Base-by-base conservation (phyloP, 208 protist genomes). In the Wallacemonas rigidus region DNA sequence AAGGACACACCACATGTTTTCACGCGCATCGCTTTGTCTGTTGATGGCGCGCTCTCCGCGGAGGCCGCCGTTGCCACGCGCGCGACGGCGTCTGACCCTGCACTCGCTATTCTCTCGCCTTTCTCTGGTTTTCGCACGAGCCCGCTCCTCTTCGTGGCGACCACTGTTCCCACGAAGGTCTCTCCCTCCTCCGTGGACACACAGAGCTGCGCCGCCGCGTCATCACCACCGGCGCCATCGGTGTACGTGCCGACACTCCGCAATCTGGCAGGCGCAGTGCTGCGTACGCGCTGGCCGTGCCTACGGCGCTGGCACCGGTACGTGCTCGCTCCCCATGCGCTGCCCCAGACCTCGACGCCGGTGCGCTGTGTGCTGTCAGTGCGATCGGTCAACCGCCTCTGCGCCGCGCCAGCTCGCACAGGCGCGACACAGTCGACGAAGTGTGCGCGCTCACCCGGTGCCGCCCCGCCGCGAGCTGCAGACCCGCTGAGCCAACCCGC, bases 161-260 rank as follows among this genome's bases (percentile, higher is more conserved):
- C 43, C 60, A 36, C 60, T 40, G 8, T 4, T 40, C 3, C 6
- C 36, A 50, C 45, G 45, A 50, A 26, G 26, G 26, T 26, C 0
- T 26, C 26, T 26, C 26, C 26, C 26, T 26, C 26, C 26, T 26
- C 26, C 26, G 26, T 26, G 26, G 26, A 26, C 26, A 26, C 26
- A 26, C 26, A 26, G 26, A 26, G 26, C 26, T 26, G 26, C 26
- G 26, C 26, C 26, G 26, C 26, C 26, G 26, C 26, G 26, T 26
- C 26, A 26, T 26, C 26, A 26, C 26, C 26, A 26, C 26, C 26
- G 26, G 26, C 26, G 26, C 57, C 36, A 0, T n/a, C 7, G 9
- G 60, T 65, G 60, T 36, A 12, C 15, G 15, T 65, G 60, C 60
- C 60, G 26, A 65, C 60, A 41, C 43, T 65, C 41, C 60, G 60